Conservation (phyloP, 495 filamentous ascomycete species). For the Parachaetomium inaequale region DNA sequence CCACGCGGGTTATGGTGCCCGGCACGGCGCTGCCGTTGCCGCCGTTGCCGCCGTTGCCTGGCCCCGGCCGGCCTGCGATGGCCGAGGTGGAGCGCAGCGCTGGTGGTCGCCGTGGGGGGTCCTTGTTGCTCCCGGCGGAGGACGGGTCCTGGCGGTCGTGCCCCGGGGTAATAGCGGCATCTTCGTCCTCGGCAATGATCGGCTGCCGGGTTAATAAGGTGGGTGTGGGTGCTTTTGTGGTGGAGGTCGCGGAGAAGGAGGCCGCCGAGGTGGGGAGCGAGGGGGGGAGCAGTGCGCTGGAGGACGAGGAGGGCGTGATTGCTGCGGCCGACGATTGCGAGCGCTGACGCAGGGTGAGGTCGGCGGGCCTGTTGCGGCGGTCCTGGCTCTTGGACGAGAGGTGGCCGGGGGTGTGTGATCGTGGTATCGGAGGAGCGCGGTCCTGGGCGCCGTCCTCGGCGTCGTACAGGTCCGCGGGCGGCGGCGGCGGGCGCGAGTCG, state of each 20-base stretch:
- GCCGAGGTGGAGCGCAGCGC: conserved; percentile 51
- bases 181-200: conserved; percentile 22
- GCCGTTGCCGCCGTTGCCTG: conserved; percentile 11
- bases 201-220: conserved; percentile 30
- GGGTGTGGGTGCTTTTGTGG: conserved; percentile 34
- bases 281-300: conserved; percentile 6
- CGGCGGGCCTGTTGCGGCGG: conserved; percentile 44
- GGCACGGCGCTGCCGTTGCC: conserved; percentile 11
- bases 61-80: conserved; percentile 41
- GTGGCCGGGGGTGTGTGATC: conserved; percentile 55
- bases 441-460: conserved; percentile 25
- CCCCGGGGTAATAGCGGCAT: conserved; percentile 6
- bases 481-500: conserved; percentile 23
- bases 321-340: conserved; percentile 44
- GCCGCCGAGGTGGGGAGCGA: conserved; percentile 21
- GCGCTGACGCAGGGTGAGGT: conserved; percentile 47
- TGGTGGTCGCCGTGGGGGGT: conserved; percentile 34
- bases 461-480: conserved; percentile 27
- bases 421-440: conserved; percentile 36
- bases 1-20: conserved; percentile 20
- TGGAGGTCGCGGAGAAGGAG: conserved; percentile 29
- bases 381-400: conserved; percentile 49
- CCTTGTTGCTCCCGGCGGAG: conserved; percentile 37
- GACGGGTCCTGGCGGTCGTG: conserved; percentile 45
- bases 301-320: conserved; percentile 28